These are phyloP conservation scores for Setaria italica DNA, from an alignment of 202 grass and related monocot species.

Conservation along the genomic window DNA sequence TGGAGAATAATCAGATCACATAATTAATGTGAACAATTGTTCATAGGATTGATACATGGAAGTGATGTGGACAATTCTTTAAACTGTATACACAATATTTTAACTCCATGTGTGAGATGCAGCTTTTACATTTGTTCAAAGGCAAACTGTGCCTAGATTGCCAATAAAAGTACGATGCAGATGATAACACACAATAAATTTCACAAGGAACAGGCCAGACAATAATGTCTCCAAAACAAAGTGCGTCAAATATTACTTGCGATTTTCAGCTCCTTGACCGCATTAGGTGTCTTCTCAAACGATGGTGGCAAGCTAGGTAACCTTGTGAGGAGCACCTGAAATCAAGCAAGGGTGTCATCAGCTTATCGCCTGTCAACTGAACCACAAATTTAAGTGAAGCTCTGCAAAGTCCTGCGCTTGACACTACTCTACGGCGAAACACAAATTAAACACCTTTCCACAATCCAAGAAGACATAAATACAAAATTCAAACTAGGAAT, in stretches of 20 bases:
- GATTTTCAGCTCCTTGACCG: constrained; percentile 55
- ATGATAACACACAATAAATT: neutral
- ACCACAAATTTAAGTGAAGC: neutral
- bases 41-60: too few relatives aligned
- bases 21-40: neutral
- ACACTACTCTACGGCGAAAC: neutral
- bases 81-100: neutral
- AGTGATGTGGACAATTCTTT: too few relatives aligned
- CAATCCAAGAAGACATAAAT: neutral
- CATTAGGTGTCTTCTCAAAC: constrained; percentile 59
- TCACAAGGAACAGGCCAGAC: neutral
- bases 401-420: neutral
- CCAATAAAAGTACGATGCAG: neutral
- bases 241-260: constrained; percentile 61
- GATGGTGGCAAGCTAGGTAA: constrained; percentile 74
- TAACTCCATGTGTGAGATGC: neutral
- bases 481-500: neutral
- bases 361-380: neutral
- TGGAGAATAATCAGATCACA: neutral
- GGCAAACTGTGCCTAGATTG: neutral
- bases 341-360: neutral
- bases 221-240: neutral
- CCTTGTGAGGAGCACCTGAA: constrained; percentile 75
- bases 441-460: neutral
- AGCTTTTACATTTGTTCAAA: neutral